Evolutionary conservation across 2,329 filamentous ascomycete genomes (phyloP), one percentile per base, ranked within the genome.

Genomic region (Aulographum hederae): DNA sequence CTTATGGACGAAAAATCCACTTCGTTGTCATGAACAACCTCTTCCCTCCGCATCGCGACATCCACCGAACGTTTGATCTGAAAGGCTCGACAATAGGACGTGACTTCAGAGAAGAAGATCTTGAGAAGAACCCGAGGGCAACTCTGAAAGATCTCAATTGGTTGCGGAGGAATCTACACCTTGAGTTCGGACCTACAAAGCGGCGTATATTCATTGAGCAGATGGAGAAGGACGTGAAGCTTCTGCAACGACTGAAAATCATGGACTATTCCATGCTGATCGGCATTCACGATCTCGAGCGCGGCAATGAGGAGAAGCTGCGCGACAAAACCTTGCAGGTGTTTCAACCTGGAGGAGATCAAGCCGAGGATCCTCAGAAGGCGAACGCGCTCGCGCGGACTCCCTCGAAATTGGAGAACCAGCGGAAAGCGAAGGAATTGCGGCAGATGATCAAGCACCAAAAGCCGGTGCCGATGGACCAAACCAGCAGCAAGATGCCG

Each of bases 11-110:
- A 49, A 98, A 98, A 60, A 94, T 95, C 34, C 89, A 98, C 55
- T 98, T 98, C 45, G 89, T 98, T 37, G 85, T 98, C 50, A 98
- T 98, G 89, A 98, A 98, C 63, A 98, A 98, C 53, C 68, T 98
- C 12, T 98, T 98, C 48, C 89, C 89, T 10, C 86, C 89, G 5
- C 89, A 98, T 57, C 73, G 86, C 43, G 89, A 98, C 52, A 95
- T 98, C 37, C 89, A 98, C 57, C 74, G 82, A 47, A 98, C 85
- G 3, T 98, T 93, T 47, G 89, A 98, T 52, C 56, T 98, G 43
- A 98, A 98, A 57, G 89, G 89, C 6, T 95, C 89, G 5, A 95
- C 86, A 1, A 73, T 95, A 41, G 89, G 89, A 11, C 72, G 89
- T 48, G 82, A 95, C 52, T 86, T 89, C 51, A 77, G 63, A 44